Percentiles rank a stretch among this genome's conserved stretches.
phyloP scores from a whole-genome alignment of 1,284 basidiomycete species.

The Chondrostereum purpureum region DNA sequence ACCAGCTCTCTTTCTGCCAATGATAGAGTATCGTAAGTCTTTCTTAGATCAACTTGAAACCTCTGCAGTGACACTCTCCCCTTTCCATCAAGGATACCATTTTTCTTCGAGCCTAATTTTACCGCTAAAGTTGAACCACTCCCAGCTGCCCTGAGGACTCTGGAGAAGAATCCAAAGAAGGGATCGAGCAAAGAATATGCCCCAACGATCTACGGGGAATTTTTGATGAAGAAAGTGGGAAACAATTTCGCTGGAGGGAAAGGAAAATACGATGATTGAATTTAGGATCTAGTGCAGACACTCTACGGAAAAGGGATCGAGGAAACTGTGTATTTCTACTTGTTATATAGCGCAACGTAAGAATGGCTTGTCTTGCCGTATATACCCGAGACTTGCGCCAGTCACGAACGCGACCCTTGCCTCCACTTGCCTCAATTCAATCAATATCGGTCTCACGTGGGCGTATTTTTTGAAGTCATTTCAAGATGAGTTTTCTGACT shows the following conservation, averaged over 20 bases:
- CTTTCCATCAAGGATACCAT: conserved; percentile 50
- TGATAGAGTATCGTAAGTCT: conserved; percentile 10
- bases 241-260: conserved; percentile 54
- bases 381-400: not conserved
- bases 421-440: too few relatives aligned
- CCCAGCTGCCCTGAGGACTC: conserved; percentile 43
- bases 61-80: conserved; percentile 10
- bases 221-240: conserved; percentile 64
- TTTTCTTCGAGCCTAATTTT: conserved; percentile 85
- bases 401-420: too few relatives aligned
- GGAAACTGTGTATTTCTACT: too few relatives aligned
- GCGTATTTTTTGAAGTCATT: not conserved
- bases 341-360: too few relatives aligned
- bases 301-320: too few relatives aligned
- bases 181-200: conserved; percentile 27
- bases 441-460: not conserved
- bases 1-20: conserved; percentile 24
- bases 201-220: conserved; percentile 68
- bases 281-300: too few relatives aligned
- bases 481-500: conserved; percentile 28
- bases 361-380: too few relatives aligned
- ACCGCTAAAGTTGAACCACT: conserved; percentile 58
- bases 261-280: conserved; percentile 30
- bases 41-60: too few relatives aligned
- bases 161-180: conserved; percentile 16